Evolutionary conservation across 768 basidiomycete genomes (phyloP), one percentile per base, ranked within the genome.

Genomic region (Suillus subaureus): DNA sequence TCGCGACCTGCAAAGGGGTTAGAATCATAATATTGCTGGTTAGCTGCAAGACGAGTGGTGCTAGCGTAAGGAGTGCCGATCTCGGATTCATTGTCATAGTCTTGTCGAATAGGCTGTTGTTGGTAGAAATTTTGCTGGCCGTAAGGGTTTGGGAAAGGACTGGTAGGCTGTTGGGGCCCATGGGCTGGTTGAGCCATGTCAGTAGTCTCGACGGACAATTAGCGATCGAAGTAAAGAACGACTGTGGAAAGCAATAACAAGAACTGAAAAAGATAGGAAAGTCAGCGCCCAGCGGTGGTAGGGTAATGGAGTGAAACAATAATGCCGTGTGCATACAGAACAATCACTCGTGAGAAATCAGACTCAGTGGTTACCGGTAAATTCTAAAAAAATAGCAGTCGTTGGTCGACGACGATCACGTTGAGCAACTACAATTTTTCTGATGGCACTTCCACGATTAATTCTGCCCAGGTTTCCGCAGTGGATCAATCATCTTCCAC

Each of bases 61-160:
- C 85, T 86, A n/a, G 82, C 81, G 74, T 87, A 88, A 65, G 83
- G 86, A 72, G 88, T 87, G 49, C 80, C 76, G 61, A 78, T 71
- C 67, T 86, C 85, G 6, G 83, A 84, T 70, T 87, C 85, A 64
- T 71, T 79, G 69, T 80, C 81, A 70, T 82, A 81, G 65, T 79
- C 76, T 55, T 78, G 78, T 61, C 77, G 70, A 26, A 78, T 78
- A 60, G 74, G 70, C 39, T 75, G 77, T 39, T 71, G 72, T 40
- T 58, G 57, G 37, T 70, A 68, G 21, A 68, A 70, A 54, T 64
- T 66, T 49, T 69, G 70, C 40, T 72, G 67, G 39, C 60, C 60
- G 57, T 69, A 71, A 68, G 71, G 66, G 65, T 70, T 75, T 0
- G 70, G 62, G 61, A 75, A 77, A 31, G 73, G 74, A 68, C 74